Base-by-base conservation (phyloP, 805 yeast species). In the Candida ficus region DNA sequence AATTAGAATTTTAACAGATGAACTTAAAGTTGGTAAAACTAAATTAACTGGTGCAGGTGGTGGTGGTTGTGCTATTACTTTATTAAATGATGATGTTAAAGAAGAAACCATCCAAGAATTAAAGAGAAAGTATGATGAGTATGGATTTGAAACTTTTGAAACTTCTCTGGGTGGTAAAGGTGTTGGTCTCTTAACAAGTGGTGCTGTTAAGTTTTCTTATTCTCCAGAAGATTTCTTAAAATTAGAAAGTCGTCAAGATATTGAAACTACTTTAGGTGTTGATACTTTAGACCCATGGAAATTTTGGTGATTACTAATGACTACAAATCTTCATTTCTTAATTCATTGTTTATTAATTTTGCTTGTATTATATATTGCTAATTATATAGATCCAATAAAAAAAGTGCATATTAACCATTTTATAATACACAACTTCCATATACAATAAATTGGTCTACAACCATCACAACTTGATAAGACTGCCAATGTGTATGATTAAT, bases 1-100 rank as follows among this genome's bases (percentile, higher is more conserved):
- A 37, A 77, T 91, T 22, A 82, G 79, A 53, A 63, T 75, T 17
- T 65, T 77, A n/a, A 73, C 87, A 19, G 90, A 84, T 54, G 71
- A 70, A 37, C 53, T 76, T 42, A 58, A 67, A 4, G 61, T 93
- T 14, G 99, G 99, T 7, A 79, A 83, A 43, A 91, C 99, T 0
- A 93, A 93, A 60, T 72, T 93, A 40, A 93, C 99, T 0, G 99
- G 99, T 31, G 99, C 99, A 0, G 99, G 99, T 27, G 99, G 99
- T 17, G 99, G 99, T 37, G 99, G 99, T 2, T 93, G 99, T 68
- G 95, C 98, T 10, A 83, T 93, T 41, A 93, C 98, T 0, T 63
- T 93, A 29, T 68, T 90, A 13, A 66, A 75, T 35, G 61, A 57
- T 4, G 55, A 56, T 14, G 57, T 75, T 7, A 53, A 55, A 1